Evolutionary conservation across 2,329 filamentous ascomycete species (phyloP).

Genomic region (Aspergillus hiratsukae): DNA sequence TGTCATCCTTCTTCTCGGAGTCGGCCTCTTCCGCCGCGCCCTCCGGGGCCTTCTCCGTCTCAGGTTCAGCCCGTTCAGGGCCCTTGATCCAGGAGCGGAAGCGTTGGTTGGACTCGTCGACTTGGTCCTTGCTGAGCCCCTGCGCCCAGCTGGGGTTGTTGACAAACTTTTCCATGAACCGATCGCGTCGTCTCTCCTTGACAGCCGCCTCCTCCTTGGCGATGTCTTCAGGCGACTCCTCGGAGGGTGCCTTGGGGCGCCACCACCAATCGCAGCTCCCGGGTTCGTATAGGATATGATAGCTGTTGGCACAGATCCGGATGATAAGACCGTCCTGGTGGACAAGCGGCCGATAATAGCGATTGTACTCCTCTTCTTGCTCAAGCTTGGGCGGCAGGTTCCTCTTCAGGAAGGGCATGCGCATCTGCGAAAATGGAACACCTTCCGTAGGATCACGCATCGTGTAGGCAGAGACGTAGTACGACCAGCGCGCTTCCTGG

Average conservation of each 20-base stretch:
- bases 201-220: slow-evolving; percentile 33
- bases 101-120: slow-evolving; percentile 44
- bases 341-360: slow-evolving; percentile 50
- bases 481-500: slow-evolving; percentile 71
- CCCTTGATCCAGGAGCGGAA: slow-evolving; percentile 47
- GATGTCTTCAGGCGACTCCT: slow-evolving; percentile 29
- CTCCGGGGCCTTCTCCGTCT: slow-evolving; percentile 6
- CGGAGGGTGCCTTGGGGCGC: slow-evolving; percentile 29
- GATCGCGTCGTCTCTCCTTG: slow-evolving; percentile 42
- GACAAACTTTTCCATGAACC: slow-evolving; percentile 50
- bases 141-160: slow-evolving; percentile 51
- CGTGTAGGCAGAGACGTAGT: slow-evolving; percentile 90
- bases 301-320: slow-evolving; percentile 71
- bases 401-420: slow-evolving; percentile 65
- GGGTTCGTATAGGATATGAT: slow-evolving; percentile 72
- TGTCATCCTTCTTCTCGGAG: slow-evolving; percentile 14
- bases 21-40: slow-evolving; percentile 10
- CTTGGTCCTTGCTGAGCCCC: slow-evolving; percentile 46
- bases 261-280: slow-evolving; percentile 70
- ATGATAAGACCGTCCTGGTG: slow-evolving; percentile 66
- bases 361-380: slow-evolving; percentile 58
- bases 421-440: slow-evolving; percentile 60
- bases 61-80: slow-evolving; percentile 16
- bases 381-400: slow-evolving; percentile 62
- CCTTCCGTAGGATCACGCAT: slow-evolving; percentile 85